These are phyloP conservation scores for Leishmania tropica DNA, from an alignment of 208 protist species.

Conservation along the genomic window DNA sequence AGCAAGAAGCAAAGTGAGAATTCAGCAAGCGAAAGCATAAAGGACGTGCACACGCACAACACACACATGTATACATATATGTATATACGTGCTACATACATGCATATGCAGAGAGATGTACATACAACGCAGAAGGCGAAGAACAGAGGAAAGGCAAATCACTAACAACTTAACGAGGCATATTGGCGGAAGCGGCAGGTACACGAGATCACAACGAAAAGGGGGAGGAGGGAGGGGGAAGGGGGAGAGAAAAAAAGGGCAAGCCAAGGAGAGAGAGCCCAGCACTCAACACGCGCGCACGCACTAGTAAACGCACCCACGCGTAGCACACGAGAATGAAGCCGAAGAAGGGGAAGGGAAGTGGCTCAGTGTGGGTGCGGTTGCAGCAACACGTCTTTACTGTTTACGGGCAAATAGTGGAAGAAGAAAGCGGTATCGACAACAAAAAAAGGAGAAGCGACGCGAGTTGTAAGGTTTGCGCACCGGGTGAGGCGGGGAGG, in stretches of 20 bases:
- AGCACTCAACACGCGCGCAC: neutral
- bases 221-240: neutral
- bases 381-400: neutral
- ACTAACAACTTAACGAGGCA: neutral
- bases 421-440: no score
- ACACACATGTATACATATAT: no score
- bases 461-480: neutral
- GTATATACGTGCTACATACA: no score
- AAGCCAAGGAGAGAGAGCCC: neutral
- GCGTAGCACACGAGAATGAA: neutral
- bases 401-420: neutral
- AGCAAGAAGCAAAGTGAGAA: no score
- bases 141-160: neutral
- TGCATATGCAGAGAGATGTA: no score
- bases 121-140: neutral
- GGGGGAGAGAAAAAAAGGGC: neutral
- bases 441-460: neutral
- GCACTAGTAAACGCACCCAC: neutral
- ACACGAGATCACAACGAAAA: neutral
- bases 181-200: neutral
- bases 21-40: no score
- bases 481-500: neutral
- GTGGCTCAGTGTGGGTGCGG: neutral
- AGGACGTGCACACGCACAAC: no score
- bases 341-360: neutral